Evolutionary conservation across 2,329 filamentous ascomycete species (phyloP), one percentile per base, ranked within the genome.

Genomic region (Mycosphaerella sp.): DNA sequence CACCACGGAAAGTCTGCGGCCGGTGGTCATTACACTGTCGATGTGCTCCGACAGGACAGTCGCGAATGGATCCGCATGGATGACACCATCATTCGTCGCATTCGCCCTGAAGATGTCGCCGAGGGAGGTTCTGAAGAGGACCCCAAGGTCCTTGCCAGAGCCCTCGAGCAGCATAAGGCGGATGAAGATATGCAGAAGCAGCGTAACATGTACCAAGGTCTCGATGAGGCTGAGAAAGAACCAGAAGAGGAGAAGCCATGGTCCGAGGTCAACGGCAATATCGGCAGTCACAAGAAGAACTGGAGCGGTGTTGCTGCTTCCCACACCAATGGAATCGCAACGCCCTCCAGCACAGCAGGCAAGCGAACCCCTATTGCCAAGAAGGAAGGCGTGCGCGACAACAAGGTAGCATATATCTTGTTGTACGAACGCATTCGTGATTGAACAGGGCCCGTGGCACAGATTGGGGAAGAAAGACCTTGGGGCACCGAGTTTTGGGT

Each of bases 1-100:
- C 93, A 98, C 65, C 93, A 98, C 62, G 93, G 93, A 54, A 96
- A 95, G 75, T 95, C 94, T 62, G 93, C 93, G 32, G 94, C 87
- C 57, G 90, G 89, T 46, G 93, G 93, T 3, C 93, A 98, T 69
- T 98, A 98, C 70, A 98, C 93, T 1, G 91, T 94, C n/a, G 93
- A 98, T 68, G 86, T 96, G 36, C 83, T 90, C 52, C 85, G 93
- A 45, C 91, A 97, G 69, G 93, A 98, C 66, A 89, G 86, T n/a
- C 81, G 81, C 17, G 90, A 96, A 69, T 98, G 93, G 93, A 86
- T 98, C 50, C 87, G 91, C 49, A 81, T 98, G 59, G 93, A 98
- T 63, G 93, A 98, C 67, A 98, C 93, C 0, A 74, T 89, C 53
- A 89, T 98, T 57, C 82, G 87, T 55, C 85, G 89, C 36, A 82